These are phyloP conservation scores for Alternaria viburni DNA, from an alignment of 2,329 filamentous ascomycete genomes.

Conservation along the genomic window DNA sequence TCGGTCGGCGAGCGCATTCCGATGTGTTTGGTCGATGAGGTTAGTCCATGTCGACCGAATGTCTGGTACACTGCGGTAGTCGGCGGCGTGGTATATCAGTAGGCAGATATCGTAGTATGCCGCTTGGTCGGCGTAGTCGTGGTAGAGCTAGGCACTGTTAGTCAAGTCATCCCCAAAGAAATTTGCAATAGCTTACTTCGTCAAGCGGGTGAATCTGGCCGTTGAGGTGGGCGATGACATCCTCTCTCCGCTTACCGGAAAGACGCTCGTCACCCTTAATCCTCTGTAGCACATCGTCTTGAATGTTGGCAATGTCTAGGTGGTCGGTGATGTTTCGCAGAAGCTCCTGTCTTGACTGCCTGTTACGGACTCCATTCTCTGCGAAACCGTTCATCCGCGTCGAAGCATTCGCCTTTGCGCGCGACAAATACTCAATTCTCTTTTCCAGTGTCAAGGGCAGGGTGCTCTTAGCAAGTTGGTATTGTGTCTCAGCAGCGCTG, in stretches of 20 bases:
- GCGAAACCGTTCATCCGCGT: slow-evolving; percentile 78
- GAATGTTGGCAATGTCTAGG: slow-evolving; percentile 91
- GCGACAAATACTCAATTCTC: slow-evolving; percentile 86
- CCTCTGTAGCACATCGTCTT: slow-evolving; percentile 86
- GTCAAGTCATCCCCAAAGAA: not conserved
- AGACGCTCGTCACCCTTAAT: slow-evolving; percentile 77
- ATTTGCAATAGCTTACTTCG: slow-evolving; percentile 63
- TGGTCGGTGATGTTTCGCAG: slow-evolving; percentile 84
- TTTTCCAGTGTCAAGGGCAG: slow-evolving; percentile 81
- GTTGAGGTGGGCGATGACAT: slow-evolving; percentile 73
- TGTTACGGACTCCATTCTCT: slow-evolving; percentile 52
- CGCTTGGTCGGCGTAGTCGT: slow-evolving; percentile 86
- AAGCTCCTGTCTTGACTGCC: slow-evolving; percentile 82
- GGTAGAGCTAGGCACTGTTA: slow-evolving; percentile 73
- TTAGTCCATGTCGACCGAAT: slow-evolving; percentile 85
- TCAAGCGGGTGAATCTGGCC: slow-evolving; percentile 79
- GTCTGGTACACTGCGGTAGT: slow-evolving; percentile 86
- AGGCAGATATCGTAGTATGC: slow-evolving; percentile 94
- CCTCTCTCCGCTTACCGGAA: slow-evolving; percentile 64
- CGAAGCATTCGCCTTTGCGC: slow-evolving; percentile 90
- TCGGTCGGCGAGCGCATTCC: slow-evolving; percentile 56
- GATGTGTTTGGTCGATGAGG: slow-evolving; percentile 71
- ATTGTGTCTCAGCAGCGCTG: slow-evolving; percentile 85
- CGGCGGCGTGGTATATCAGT: slow-evolving; percentile 87
- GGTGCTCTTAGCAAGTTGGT: slow-evolving; percentile 80